phyloP scores from a whole-genome alignment of 371 early-diverging fungal genomes.

The Rhizopus delemar region DNA sequence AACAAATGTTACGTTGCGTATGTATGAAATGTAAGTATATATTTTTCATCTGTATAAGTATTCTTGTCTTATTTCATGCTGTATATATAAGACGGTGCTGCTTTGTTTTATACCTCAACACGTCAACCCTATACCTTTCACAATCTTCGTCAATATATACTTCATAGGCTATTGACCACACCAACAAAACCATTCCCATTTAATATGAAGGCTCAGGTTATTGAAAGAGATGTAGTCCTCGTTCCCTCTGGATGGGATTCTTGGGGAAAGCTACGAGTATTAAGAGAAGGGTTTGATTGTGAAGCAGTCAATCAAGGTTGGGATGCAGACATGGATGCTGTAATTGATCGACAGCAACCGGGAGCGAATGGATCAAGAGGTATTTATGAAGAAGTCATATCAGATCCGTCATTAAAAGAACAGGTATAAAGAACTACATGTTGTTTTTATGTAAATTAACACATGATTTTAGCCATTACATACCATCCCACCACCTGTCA shows the following conservation, averaged over 20 bases:
- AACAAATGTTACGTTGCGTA: slow-evolving; percentile 87
- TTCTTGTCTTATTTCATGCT: too few species aligned
- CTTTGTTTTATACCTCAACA: slow-evolving; percentile 87
- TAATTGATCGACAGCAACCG: slow-evolving; percentile 40
- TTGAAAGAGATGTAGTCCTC: slow-evolving; percentile 87
- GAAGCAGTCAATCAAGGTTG: slow-evolving; percentile 62
- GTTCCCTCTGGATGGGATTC: slow-evolving; percentile 96
- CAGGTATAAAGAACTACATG: slow-evolving; percentile 22
- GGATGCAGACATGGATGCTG: slow-evolving; percentile 54
- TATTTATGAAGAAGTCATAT: slow-evolving; percentile 45
- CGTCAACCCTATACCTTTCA: slow-evolving; percentile 78
- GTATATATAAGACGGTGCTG: slow-evolving; percentile 71
- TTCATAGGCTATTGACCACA: slow-evolving; percentile 73
- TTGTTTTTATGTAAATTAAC: too few species aligned
- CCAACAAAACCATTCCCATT: slow-evolving; percentile 56
- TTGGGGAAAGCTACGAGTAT: slow-evolving; percentile 80
- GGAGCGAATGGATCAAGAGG: slow-evolving; percentile 45
- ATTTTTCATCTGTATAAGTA: background rate
- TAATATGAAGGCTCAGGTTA: slow-evolving; percentile 72
- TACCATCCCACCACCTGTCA: slow-evolving; percentile 42
- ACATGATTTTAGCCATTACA: slow-evolving; percentile 18
- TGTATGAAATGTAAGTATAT: slow-evolving; percentile 85
- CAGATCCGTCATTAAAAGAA: slow-evolving; percentile 43
- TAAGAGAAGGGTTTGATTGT: slow-evolving; percentile 80
- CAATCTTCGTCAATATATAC: slow-evolving; percentile 78